Percentiles rank a stretch among this genome's conserved stretches.
Evolutionary conservation across 176 grass and related monocot genomes (phyloP).

Genomic region (Pontederia paniculata): DNA sequence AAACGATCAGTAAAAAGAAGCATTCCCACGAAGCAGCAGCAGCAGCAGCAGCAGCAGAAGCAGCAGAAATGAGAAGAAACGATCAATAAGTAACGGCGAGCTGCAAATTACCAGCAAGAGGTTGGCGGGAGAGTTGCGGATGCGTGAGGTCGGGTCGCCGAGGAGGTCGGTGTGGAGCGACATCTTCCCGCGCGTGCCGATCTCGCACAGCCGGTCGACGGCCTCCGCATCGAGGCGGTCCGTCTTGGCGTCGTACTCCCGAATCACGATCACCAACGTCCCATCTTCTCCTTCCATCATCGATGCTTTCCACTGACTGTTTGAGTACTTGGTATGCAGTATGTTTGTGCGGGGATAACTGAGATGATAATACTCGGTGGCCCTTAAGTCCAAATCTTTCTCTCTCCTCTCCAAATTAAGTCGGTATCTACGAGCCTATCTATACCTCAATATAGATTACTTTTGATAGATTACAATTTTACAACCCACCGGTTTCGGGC

Average conservation of each 20-base stretch:
- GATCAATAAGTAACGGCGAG: too few relatives aligned
- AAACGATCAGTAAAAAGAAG: constrained; percentile 5
- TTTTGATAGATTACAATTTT: not conserved
- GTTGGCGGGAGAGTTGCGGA: constrained; percentile 57
- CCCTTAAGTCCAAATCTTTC: too few relatives aligned
- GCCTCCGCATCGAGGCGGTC: constrained; percentile 42
- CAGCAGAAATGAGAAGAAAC: not conserved
- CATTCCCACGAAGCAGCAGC: not conserved
- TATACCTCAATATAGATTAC: too few relatives aligned
- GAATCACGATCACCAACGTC: constrained; percentile 13
- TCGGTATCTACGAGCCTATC: too few relatives aligned
- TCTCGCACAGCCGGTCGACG: constrained; percentile 64
- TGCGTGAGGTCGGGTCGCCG: constrained; percentile 65
- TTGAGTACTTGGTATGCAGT: not conserved
- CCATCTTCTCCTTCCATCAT: constrained; percentile 1
- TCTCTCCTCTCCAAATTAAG: too few relatives aligned
- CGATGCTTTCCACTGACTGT: not conserved
- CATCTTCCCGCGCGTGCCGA: constrained; percentile 39
- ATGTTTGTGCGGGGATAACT: not conserved
- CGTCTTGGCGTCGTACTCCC: constrained; percentile 39
- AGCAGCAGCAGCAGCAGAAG: not conserved
- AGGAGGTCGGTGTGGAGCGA: constrained; percentile 71
- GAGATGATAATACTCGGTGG: not conserved
- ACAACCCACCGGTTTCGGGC: not conserved
- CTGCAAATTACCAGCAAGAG: constrained; percentile 51